These are phyloP conservation scores for Cyclotella cryptica DNA, from an alignment of 108 stramenopile genomes.

Conservation along the genomic window DNA sequence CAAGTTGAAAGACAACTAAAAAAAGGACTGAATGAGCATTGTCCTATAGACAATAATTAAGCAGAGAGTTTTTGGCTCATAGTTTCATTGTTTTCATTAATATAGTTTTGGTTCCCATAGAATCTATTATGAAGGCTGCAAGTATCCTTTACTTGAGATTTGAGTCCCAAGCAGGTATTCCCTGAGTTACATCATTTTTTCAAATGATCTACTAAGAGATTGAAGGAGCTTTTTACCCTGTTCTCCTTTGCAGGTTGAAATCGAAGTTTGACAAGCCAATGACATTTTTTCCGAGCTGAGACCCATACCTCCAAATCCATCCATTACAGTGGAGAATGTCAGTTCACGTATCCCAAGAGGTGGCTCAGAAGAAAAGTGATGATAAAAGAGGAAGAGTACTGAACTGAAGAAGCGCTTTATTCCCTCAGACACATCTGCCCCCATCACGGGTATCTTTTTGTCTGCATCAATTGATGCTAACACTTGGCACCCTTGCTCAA, in stretches of 20 bases:
- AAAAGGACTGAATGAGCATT: no score
- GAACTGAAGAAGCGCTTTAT: slow-evolving; percentile 41
- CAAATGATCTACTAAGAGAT: slow-evolving; percentile 26
- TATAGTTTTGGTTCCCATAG: no score
- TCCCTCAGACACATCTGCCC: slow-evolving; percentile 41
- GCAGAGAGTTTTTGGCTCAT: no score
- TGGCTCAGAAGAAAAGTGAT: slow-evolving; percentile 7
- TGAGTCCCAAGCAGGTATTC: no score
- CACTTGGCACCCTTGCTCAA: slow-evolving; percentile 55
- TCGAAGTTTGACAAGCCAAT: slow-evolving; percentile 19
- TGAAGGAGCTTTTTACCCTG: slow-evolving; percentile 37
- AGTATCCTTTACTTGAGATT: no score
- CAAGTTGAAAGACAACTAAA: no score
- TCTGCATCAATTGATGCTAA: slow-evolving; percentile 27
- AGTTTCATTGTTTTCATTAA: no score
- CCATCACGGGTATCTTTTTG: slow-evolving; percentile 31
- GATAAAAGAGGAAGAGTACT: slow-evolving; percentile 32
- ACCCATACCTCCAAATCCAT: slow-evolving; percentile 45
- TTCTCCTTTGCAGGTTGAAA: slow-evolving; percentile 23
- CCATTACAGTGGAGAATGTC: slow-evolving; percentile 12
- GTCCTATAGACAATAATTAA: no score
- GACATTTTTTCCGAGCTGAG: slow-evolving; percentile 44
- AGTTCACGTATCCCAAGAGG: slow-evolving; percentile 10
- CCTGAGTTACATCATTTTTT: slow-evolving; percentile 32
- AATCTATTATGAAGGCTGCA: no score